Conservation (phyloP, 139 green algal genomes). For the Picochlorum costavermella region DNA sequence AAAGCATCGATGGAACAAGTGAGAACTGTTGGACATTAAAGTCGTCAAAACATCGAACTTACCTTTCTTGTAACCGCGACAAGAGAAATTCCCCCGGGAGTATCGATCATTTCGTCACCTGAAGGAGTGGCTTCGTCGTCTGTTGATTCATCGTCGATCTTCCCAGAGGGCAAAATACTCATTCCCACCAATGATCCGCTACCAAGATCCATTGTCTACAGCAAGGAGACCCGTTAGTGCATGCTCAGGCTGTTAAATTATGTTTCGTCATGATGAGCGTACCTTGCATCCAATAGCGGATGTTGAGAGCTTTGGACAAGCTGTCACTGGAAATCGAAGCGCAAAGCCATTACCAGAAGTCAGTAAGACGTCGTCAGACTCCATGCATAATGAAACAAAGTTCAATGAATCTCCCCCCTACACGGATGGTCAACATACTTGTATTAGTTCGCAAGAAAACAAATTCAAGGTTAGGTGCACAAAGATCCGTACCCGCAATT, state of each 20-base stretch:
- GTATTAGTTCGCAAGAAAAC: neutral
- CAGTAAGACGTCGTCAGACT: slow-evolving; percentile 40
- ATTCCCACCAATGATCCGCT: slow-evolving; percentile 38
- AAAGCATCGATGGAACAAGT: slow-evolving; percentile 12
- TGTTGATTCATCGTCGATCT: too few species aligned
- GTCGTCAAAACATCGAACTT: neutral
- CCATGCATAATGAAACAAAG: slow-evolving; percentile 37
- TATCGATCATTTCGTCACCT: slow-evolving; percentile 11
- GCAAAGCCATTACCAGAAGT: slow-evolving; percentile 35
- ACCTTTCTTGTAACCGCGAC: slow-evolving; percentile 39
- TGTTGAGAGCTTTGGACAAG: slow-evolving; percentile 3
- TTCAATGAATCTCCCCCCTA: slow-evolving; percentile 35
- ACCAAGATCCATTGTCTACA: slow-evolving; percentile 32
- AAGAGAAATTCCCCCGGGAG: slow-evolving; percentile 14
- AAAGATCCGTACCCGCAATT: slow-evolving; percentile 11
- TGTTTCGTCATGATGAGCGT: neutral
- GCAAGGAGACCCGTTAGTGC: neutral
- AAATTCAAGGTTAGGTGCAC: neutral
- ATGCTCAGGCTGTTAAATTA: neutral
- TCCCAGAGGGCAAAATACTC: slow-evolving; percentile 30
- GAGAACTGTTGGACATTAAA: neutral
- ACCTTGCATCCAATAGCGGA: slow-evolving; percentile 2
- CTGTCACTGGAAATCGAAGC: slow-evolving; percentile 25
- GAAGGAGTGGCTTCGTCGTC: too few species aligned
- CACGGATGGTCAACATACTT: slow-evolving; percentile 6